Evolutionary conservation across 2,329 filamentous ascomycete genomes (phyloP).

Genomic region (Alternaria gaisen): DNA sequence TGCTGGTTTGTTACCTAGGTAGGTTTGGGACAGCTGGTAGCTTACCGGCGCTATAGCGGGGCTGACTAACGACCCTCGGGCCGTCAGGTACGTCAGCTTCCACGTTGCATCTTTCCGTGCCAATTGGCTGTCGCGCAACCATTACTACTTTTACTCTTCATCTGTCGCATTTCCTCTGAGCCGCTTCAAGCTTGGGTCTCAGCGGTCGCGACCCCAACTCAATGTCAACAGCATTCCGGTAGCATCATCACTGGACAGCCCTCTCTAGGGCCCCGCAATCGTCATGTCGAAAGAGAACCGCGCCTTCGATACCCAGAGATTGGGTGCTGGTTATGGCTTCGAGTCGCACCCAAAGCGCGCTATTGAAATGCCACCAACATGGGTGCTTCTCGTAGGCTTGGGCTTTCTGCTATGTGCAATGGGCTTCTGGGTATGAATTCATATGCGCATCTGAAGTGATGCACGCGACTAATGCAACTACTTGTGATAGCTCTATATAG

Average conservation of each 20-base stretch:
- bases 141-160: conserved; percentile 19
- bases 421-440: conserved; percentile 40
- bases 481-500: conserved; percentile 65
- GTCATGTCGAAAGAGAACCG: conserved; percentile 34
- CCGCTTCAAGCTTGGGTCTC: conserved; percentile 7
- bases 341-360: conserved; percentile 32
- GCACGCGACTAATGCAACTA: conserved; percentile 5
- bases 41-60: neutral
- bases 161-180: neutral
- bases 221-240: conserved; percentile 35
- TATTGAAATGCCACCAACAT: conserved; percentile 45
- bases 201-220: conserved; percentile 15
- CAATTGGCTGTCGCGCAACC: conserved; percentile 35
- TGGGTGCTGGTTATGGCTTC: conserved; percentile 39
- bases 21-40: neutral
- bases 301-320: conserved; percentile 37
- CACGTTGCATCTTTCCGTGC: conserved; percentile 48
- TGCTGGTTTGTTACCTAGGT: neutral
- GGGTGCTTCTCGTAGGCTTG: conserved; percentile 39
- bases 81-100: conserved; percentile 34
- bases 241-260: conserved; percentile 26
- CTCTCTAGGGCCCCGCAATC: conserved; percentile 15
- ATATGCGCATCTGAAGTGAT: neutral
- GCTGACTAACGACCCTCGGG: conserved; percentile 15
- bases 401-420: conserved; percentile 36